Evolutionary conservation across 495 filamentous ascomycete genomes (phyloP).

Genomic region (Penicillium cataractarum): DNA sequence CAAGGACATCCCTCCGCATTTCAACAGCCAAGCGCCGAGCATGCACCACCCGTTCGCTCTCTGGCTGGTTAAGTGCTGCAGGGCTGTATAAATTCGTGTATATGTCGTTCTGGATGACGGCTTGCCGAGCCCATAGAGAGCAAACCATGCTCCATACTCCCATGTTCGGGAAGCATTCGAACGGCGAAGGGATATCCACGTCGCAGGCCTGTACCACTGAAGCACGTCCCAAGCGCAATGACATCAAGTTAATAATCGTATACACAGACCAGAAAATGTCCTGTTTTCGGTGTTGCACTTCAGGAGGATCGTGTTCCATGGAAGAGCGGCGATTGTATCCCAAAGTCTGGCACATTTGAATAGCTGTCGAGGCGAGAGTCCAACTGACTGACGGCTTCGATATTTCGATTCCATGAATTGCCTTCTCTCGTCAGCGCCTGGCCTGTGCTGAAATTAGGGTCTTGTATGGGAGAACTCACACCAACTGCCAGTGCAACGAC

Average conservation of each 20-base stretch:
- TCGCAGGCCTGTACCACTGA: slow-evolving; percentile 67
- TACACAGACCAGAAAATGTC: slow-evolving; percentile 67
- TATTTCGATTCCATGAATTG: slow-evolving; percentile 62
- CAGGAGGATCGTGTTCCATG: slow-evolving; percentile 48
- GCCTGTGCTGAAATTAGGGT: background rate
- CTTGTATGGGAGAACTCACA: slow-evolving; percentile 38
- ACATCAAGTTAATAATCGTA: slow-evolving; percentile 60
- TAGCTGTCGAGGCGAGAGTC: slow-evolving; percentile 60
- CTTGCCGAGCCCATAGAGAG: slow-evolving; percentile 54
- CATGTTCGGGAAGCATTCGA: slow-evolving; percentile 30
- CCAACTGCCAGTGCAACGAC: slow-evolving; percentile 62
- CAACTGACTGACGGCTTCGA: slow-evolving; percentile 67
- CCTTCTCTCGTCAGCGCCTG: slow-evolving; percentile 26
- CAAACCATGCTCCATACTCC: slow-evolving; percentile 35
- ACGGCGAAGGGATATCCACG: slow-evolving; percentile 52
- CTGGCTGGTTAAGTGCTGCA: slow-evolving; percentile 53
- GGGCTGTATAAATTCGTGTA: slow-evolving; percentile 67
- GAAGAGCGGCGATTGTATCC: slow-evolving; percentile 63
- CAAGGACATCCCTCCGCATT: slow-evolving; percentile 36
- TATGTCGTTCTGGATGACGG: slow-evolving; percentile 57
- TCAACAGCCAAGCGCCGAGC: slow-evolving; percentile 39
- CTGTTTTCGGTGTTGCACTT: slow-evolving; percentile 40
- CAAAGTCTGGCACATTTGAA: slow-evolving; percentile 62
- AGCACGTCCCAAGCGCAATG: slow-evolving; percentile 65
- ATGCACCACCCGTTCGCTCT: slow-evolving; percentile 43